Evolutionary conservation across 2,329 filamentous ascomycete genomes (phyloP), one percentile per base, ranked within the genome.

Genomic region (Botrytis galanthina): DNA sequence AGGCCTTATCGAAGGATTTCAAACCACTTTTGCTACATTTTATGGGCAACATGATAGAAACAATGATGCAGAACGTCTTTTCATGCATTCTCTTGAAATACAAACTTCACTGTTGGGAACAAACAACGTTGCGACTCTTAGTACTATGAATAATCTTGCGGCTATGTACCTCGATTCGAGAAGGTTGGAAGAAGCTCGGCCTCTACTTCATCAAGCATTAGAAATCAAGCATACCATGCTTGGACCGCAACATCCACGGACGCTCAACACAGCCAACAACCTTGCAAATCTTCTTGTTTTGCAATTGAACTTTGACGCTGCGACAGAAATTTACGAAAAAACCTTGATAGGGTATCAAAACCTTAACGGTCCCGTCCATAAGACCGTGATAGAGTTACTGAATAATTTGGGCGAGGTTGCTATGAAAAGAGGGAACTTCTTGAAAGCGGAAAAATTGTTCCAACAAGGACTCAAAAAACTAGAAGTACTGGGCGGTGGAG

Each of bases 201-300:
- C 71, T 29, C 74, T 74, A 37, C 67, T 75, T 48, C 26, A 63
- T 42, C 69, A 42, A 26, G 37, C 74, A 12, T 70, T 75, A 10
- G 32, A 54, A 7, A 39, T 62, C 9, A 71, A 73, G 32, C 69
- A 74, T 35, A 73, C 44, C 3, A 39, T 57, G 26, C 62, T 72
- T 20, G 74, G 74, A 42, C 63, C 75, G 10, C 73, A 77, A 54
- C 78, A 80, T 72, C 74, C 73, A 67, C 46, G 63, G 48, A 72
- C 73, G 18, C 62, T 74, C 6, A 72, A 67, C 16, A 74, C 73
- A 6, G 63, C 74, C 26, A 68, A 79, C 46, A 79, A 79, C 42
- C 71, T 83, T 62, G 80, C 80, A 18, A 16, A 42, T n/a, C 77
- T 83, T 5, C 62, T 60, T 32, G 63, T 57, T 5, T 70, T 82